Base-by-base conservation (phyloP, 345 rosid genomes). In the Lumnitzera littorea region DNA sequence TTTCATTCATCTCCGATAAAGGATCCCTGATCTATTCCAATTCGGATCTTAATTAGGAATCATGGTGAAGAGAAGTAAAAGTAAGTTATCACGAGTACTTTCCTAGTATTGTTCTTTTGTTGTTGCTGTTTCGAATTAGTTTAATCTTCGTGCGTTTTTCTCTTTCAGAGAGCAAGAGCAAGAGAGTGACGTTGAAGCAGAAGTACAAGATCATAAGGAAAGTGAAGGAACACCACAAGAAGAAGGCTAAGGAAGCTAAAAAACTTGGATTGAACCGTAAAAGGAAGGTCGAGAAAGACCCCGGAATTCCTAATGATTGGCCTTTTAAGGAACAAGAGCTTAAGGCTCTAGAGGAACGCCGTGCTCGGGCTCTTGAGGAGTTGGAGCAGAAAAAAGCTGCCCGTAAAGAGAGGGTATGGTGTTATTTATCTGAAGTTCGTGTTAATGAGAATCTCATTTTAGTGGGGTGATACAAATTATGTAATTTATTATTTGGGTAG, bases 241-340 rank as follows among this genome's bases (percentile, higher is more conserved):
- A 94, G 89, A 88, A 90, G 72, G 97, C 97, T 9, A 90, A 94
- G 76, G 96, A 90, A 55, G 96, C 97, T 43, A 94, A 90, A 68
- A 94, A 90, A 70, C 80, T 82, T 14, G 90, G 85, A 4, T 57
- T 84, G 62, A 72, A 73, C 27, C 68, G 72, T 0, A 88, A 79
- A 67, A 61, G 65, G 16, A 90, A 77, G 77, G 88, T 81, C 43
- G 99, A 86, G 82, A 94, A 94, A 71, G 99, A 94, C 63, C 96
- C 97, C 25, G 99, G 95, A 53, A 90, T 90, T 46, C 97, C 99
- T 41, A 94, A 90, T 70, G 99, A 88, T 68, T 90, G 92, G 97
- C 99, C 99, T 52, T 88, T 84, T 72, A 90, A 86, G 91, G 99
- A 88, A 66, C 91, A 94, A 47, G 97, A 94, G 82, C 96, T 94